Conservation (phyloP, 306 rosid genomes). For the Inga oerstediana region DNA sequence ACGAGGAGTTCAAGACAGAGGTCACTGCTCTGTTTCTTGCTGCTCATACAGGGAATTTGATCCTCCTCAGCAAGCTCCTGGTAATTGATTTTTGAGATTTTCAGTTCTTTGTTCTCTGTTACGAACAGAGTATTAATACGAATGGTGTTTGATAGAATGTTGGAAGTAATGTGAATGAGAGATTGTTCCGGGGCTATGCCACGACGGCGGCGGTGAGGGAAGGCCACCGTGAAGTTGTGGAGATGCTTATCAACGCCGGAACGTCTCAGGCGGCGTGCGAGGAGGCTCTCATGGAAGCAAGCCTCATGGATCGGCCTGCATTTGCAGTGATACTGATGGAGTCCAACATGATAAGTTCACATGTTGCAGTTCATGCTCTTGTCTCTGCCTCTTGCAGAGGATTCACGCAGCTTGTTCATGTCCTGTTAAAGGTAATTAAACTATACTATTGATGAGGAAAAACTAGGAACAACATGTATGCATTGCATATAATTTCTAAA, state of each 20-base stretch:
- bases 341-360: constrained; percentile 56
- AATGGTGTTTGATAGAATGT: constrained; percentile 32
- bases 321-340: constrained; percentile 57
- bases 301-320: constrained; percentile 50
- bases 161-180: constrained; percentile 61
- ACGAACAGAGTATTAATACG: not conserved
- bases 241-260: constrained; percentile 55
- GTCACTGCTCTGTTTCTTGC: constrained; percentile 69
- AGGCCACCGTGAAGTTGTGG: constrained; percentile 49
- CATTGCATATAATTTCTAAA: too few relatives aligned
- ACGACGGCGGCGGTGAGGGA: constrained; percentile 66
- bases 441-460: not conserved
- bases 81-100: constrained; percentile 31
- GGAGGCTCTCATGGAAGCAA: constrained; percentile 73
- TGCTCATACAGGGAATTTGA: constrained; percentile 58
- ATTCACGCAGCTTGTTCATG: constrained; percentile 53
- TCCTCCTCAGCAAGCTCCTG: constrained; percentile 53
- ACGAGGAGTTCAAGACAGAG: constrained; percentile 70
- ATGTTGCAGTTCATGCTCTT: constrained; percentile 55
- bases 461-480: too few relatives aligned
- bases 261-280: constrained; percentile 68
- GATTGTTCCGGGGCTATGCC: constrained; percentile 63
- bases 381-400: constrained; percentile 68
- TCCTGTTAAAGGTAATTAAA: constrained; percentile 61
- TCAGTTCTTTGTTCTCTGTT: too few relatives aligned